Conservation (phyloP, 139 green algal genomes). For the Coelastrella sp. region DNA sequence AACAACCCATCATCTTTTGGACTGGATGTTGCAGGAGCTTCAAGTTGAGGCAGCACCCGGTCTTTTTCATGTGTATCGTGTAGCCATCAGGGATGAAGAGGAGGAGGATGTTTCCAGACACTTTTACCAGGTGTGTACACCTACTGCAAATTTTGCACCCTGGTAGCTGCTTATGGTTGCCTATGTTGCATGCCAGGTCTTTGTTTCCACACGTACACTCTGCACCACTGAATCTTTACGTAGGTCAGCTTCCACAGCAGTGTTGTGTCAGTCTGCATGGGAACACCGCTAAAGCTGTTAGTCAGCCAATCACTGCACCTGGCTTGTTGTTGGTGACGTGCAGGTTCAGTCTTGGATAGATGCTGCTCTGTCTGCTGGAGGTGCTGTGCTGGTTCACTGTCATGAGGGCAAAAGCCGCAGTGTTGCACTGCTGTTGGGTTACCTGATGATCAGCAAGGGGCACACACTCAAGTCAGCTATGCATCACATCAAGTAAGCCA, state of each 20-base stretch:
- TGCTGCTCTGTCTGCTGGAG: constrained; percentile 52
- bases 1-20: background rate
- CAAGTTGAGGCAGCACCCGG: constrained; percentile 47
- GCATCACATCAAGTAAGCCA: constrained; percentile 54
- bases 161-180: no score
- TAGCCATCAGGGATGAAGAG: constrained; percentile 81
- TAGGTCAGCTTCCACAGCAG: no score
- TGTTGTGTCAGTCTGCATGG: background rate
- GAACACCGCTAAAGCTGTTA: no score
- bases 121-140: constrained; percentile 58
- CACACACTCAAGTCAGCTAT: constrained; percentile 74
- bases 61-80: constrained; percentile 65
- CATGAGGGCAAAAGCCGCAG: constrained; percentile 84
- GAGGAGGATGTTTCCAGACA: constrained; percentile 79
- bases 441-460: constrained; percentile 72
- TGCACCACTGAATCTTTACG: no score
- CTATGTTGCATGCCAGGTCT: no score
- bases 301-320: background rate
- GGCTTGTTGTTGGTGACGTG: background rate
- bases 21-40: constrained; percentile 65
- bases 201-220: no score
- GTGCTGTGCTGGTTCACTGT: constrained; percentile 90
- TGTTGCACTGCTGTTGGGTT: constrained; percentile 81
- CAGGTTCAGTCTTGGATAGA: constrained; percentile 45
- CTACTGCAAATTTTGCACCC: no score